Evolutionary conservation across 1,139 yeast species (phyloP).

Genomic region (Diutina pseudorugosa): DNA sequence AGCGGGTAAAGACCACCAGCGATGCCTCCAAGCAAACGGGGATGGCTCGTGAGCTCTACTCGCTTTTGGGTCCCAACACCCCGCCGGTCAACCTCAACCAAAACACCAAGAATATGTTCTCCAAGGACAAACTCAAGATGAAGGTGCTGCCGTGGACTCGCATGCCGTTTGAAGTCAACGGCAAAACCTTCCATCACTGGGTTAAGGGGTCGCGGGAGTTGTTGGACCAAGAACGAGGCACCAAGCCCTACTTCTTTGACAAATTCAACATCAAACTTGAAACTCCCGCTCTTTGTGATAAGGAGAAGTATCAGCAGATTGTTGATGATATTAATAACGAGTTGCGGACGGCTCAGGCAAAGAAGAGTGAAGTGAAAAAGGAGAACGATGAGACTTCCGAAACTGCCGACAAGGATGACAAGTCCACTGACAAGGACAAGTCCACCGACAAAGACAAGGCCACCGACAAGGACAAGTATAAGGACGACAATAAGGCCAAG

Average conservation of each 20-base stretch:
- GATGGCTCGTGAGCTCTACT: slow-evolving; percentile 83
- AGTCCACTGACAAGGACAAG: neutral
- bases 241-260: slow-evolving; percentile 55
- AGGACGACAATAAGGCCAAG: too few relatives aligned
- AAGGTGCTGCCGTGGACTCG: slow-evolving; percentile 72
- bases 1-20: slow-evolving; percentile 21
- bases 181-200: slow-evolving; percentile 69
- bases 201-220: slow-evolving; percentile 59
- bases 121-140: slow-evolving; percentile 8
- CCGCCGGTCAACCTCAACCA: slow-evolving; percentile 68
- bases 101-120: slow-evolving; percentile 32
- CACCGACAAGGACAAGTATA: neutral
- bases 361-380: slow-evolving; percentile 11
- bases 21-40: slow-evolving; percentile 25
- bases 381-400: slow-evolving; percentile 8
- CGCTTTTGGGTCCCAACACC: slow-evolving; percentile 80
- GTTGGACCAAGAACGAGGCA: slow-evolving; percentile 24
- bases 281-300: slow-evolving; percentile 57
- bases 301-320: slow-evolving; percentile 44
- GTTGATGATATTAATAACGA: slow-evolving; percentile 28
- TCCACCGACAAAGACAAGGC: neutral
- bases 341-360: neutral
- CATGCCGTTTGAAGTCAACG: slow-evolving; percentile 45
- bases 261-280: slow-evolving; percentile 62
- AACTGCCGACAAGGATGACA: slow-evolving; percentile 5